Evolutionary conservation across 2,329 filamentous ascomycete species (phyloP).

Genomic region (Hyphodiscus sp.): DNA sequence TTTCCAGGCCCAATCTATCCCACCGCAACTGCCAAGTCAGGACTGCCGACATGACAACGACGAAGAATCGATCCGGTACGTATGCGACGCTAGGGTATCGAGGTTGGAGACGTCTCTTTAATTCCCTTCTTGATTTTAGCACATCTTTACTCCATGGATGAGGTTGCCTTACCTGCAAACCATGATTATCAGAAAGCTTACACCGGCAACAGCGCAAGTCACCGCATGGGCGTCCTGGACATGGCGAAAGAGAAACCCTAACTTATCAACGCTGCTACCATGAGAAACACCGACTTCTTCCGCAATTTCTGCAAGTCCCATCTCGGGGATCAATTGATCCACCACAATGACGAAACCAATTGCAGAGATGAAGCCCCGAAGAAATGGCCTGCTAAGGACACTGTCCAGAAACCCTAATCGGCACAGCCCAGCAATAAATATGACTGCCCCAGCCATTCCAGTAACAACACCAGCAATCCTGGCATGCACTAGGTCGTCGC

Average conservation of each 20-base stretch:
- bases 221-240: slow-evolving; percentile 60
- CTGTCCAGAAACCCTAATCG: slow-evolving; percentile 90
- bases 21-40: slow-evolving; percentile 72
- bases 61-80: slow-evolving; percentile 82
- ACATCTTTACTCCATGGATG: not conserved
- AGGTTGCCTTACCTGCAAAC: slow-evolving; percentile 59
- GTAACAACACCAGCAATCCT: slow-evolving; percentile 83
- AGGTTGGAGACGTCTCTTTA: slow-evolving; percentile 76
- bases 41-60: slow-evolving; percentile 79
- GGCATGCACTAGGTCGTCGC: slow-evolving; percentile 63
- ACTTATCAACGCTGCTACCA: slow-evolving; percentile 79
- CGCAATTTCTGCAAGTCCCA: slow-evolving; percentile 66
- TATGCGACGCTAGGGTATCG: slow-evolving; percentile 77
- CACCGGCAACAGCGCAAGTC: slow-evolving; percentile 69
- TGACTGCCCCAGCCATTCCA: slow-evolving; percentile 79
- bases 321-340: slow-evolving; percentile 86
- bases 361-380: slow-evolving; percentile 93
- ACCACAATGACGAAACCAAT: slow-evolving; percentile 96
- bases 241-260: slow-evolving; percentile 70
- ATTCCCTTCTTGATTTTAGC: slow-evolving; percentile 46
- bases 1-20: slow-evolving; percentile 72
- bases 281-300: slow-evolving; percentile 62
- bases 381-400: slow-evolving; percentile 84
- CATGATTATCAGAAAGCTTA: slow-evolving; percentile 85
- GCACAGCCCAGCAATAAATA: slow-evolving; percentile 79